Evolutionary conservation across 805 yeast species (phyloP).

Genomic region (Danielia reshetovae): DNA sequence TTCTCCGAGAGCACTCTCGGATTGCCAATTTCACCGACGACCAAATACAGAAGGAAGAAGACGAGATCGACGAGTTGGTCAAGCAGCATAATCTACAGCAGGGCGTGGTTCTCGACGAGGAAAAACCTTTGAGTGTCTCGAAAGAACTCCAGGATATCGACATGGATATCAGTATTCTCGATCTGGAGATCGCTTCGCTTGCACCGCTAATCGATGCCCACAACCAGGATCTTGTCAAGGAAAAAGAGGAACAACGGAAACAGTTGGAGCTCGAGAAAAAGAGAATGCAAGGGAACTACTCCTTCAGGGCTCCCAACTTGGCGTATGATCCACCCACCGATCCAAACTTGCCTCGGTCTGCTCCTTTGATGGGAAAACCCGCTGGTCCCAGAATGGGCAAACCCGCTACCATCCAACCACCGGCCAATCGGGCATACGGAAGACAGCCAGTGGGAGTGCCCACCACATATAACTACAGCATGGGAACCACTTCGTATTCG

Average conservation of each 20-base stretch:
- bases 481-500: no score
- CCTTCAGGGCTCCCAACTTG: not conserved
- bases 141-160: conserved; percentile 15
- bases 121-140: not conserved
- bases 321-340: not conserved
- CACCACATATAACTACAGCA: no score
- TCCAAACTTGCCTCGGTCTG: conserved; percentile 6
- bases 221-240: conserved; percentile 20
- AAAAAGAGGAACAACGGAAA: conserved; percentile 19
- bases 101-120: conserved; percentile 26
- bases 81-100: conserved; percentile 33
- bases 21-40: conserved; percentile 10
- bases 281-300: conserved; percentile 1
- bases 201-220: conserved; percentile 39
- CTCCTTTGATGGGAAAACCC: conserved; percentile 32
- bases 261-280: conserved; percentile 19
- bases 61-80: conserved; percentile 34
- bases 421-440: conserved; percentile 35
- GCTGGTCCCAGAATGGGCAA: conserved; percentile 41
- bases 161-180: conserved; percentile 29
- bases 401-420: conserved; percentile 44
- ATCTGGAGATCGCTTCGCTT: conserved; percentile 38
- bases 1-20: conserved; percentile 8
- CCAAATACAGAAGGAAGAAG: conserved; percentile 28
- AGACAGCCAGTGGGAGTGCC: conserved; percentile 1